Conservation (phyloP, 345 rosid species). For the Sisymbrium irio region DNA sequence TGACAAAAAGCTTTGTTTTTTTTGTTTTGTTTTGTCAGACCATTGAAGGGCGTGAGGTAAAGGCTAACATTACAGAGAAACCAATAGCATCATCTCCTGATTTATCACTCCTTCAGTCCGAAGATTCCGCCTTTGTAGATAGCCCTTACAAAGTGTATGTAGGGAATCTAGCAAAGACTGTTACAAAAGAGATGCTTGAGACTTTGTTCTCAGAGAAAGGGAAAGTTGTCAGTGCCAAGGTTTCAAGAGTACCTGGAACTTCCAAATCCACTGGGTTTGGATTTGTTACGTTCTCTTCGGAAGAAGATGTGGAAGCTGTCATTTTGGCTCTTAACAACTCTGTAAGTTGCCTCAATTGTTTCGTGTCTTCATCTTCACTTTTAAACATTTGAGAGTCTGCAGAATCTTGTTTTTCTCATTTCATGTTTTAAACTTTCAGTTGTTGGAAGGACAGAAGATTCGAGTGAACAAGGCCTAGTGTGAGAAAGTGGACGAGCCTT, state of each 20-base stretch:
- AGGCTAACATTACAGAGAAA: slow-evolving; percentile 82
- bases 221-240: slow-evolving; percentile 76
- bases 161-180: slow-evolving; percentile 88
- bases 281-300: slow-evolving; percentile 77
- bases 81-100: slow-evolving; percentile 50
- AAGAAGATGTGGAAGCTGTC: slow-evolving; percentile 75
- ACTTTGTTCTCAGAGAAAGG: slow-evolving; percentile 67
- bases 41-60: slow-evolving; percentile 78
- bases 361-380: neutral
- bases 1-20: neutral
- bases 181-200: slow-evolving; percentile 60
- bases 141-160: slow-evolving; percentile 73
- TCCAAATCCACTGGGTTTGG: slow-evolving; percentile 87
- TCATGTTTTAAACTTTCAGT: slow-evolving; percentile 34
- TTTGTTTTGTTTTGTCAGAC: slow-evolving; percentile 38
- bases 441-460: slow-evolving; percentile 75
- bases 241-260: slow-evolving; percentile 75
- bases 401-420: neutral
- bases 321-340: slow-evolving; percentile 65
- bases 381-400: neutral
- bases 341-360: slow-evolving; percentile 49
- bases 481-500: neutral
- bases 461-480: slow-evolving; percentile 83
- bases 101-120: slow-evolving; percentile 50
- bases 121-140: slow-evolving; percentile 68